Conservation (phyloP, 192 early-diverging fungal genomes). For the Umbelopsis vinacea region DNA sequence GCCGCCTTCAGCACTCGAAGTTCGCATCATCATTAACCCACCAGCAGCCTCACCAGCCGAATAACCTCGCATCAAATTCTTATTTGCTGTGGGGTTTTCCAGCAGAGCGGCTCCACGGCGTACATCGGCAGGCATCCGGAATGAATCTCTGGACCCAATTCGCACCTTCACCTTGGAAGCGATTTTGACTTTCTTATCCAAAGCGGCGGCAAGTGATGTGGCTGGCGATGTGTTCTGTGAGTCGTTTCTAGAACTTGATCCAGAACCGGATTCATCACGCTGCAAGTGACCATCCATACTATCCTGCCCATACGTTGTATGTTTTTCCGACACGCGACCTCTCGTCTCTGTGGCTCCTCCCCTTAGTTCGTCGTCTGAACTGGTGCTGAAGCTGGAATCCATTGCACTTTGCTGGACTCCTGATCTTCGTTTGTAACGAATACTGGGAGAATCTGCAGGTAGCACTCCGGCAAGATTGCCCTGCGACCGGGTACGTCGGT, state of each 20-base stretch:
- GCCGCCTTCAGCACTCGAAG: neutral
- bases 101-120: neutral
- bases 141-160: constrained; percentile 31
- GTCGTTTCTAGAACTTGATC: neutral
- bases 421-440: constrained; percentile 6
- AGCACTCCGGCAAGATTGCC: constrained; percentile 28
- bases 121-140: constrained; percentile 18
- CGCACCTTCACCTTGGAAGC: constrained; percentile 32
- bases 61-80: neutral
- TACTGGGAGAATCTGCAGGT: constrained; percentile 8
- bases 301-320: constrained; percentile 13
- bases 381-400: constrained; percentile 11
- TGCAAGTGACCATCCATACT: neutral
- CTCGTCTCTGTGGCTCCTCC: neutral
- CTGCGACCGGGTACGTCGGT: constrained; percentile 27
- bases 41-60: constrained; percentile 39
- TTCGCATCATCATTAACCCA: constrained; percentile 41
- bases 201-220: constrained; percentile 5
- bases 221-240: constrained; percentile 1
- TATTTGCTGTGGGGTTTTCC: neutral
- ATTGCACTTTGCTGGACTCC: neutral
- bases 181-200: constrained; percentile 34
- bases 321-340: neutral
- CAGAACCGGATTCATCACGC: neutral
- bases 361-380: neutral